phyloP scores from a whole-genome alignment of 2,329 filamentous ascomycete genomes.

The Neophaeococcomyces aloes region DNA sequence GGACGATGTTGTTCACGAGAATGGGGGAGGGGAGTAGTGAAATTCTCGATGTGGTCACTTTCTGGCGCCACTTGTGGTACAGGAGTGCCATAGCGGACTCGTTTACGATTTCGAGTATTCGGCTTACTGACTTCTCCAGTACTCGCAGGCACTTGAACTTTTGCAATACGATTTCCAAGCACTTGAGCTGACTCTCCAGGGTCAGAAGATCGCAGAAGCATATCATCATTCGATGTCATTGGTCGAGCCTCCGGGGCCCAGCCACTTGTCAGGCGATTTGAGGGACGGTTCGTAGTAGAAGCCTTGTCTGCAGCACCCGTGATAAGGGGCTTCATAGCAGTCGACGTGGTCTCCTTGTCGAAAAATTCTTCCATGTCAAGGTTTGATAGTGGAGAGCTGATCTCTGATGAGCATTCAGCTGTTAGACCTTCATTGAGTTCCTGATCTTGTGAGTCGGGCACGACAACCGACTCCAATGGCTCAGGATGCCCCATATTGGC shows the following conservation, averaged over 20 bases:
- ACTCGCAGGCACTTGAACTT: not conserved
- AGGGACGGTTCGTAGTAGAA: not conserved
- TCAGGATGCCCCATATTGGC: not conserved
- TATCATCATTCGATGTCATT: conserved; percentile 1
- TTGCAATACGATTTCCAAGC: not conserved
- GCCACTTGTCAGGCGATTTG: not conserved
- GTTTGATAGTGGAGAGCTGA: not conserved
- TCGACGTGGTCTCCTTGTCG: not conserved
- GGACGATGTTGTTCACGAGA: conserved; percentile 3
- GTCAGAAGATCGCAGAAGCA: conserved; percentile 6
- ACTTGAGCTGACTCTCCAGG: not conserved
- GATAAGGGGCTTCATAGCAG: not conserved
- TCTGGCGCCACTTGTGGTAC: not conserved
- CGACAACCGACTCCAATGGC: not conserved
- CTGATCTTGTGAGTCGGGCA: conserved; percentile 4
- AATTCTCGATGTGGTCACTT: not conserved
- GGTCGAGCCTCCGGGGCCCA: not conserved
- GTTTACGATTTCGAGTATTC: conserved; percentile 2
- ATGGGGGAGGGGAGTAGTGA: not conserved
- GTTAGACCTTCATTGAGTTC: not conserved
- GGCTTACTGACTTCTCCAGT: not conserved
- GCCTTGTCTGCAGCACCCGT: not conserved
- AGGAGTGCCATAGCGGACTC: conserved; percentile 1
- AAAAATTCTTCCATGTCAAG: not conserved
- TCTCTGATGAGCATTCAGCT: not conserved